Evolutionary conservation across 148 eudicot genomes (phyloP).

Genomic region (Cornus kousa): DNA sequence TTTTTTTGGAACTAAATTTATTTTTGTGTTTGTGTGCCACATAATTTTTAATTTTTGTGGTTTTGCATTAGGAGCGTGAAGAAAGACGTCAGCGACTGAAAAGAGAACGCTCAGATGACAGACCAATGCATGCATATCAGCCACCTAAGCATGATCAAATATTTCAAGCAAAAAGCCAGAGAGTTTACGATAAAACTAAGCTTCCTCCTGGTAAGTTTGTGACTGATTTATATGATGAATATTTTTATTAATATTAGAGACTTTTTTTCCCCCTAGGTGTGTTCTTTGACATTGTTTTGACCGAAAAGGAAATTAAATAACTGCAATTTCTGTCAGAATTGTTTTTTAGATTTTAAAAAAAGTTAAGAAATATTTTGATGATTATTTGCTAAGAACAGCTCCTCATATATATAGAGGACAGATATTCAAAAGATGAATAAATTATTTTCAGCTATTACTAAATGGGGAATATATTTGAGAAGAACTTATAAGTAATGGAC

Average conservation of each 20-base stretch:
- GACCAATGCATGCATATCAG: conserved; percentile 49
- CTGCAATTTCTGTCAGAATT: not conserved
- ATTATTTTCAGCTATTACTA: too few relatives aligned
- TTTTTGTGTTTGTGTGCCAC: not conserved
- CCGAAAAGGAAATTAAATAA: not conserved
- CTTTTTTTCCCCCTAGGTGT: too few relatives aligned
- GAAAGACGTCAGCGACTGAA: conserved; percentile 72
- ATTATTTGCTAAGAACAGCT: not conserved
- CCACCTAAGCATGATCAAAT: conserved; percentile 45
- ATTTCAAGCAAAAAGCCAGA: conserved; percentile 49
- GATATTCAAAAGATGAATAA: too few relatives aligned
- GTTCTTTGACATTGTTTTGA: not conserved
- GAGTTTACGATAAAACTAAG: conserved; percentile 47
- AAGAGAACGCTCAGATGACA: conserved; percentile 74
- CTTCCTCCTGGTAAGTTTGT: conserved; percentile 82
- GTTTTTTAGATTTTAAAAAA: not conserved
- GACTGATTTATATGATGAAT: not conserved
- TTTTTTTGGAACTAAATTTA: not conserved
- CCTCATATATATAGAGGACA: too few relatives aligned
- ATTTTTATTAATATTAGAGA: not conserved
- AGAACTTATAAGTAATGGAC: too few relatives aligned
- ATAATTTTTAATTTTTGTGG: conserved; percentile 9
- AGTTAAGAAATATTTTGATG: not conserved
- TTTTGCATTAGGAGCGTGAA: conserved; percentile 82
- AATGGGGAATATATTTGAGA: too few relatives aligned